Base-by-base conservation (phyloP, 2,329 filamentous ascomycete genomes). In the Colletotrichum cuscutae region DNA sequence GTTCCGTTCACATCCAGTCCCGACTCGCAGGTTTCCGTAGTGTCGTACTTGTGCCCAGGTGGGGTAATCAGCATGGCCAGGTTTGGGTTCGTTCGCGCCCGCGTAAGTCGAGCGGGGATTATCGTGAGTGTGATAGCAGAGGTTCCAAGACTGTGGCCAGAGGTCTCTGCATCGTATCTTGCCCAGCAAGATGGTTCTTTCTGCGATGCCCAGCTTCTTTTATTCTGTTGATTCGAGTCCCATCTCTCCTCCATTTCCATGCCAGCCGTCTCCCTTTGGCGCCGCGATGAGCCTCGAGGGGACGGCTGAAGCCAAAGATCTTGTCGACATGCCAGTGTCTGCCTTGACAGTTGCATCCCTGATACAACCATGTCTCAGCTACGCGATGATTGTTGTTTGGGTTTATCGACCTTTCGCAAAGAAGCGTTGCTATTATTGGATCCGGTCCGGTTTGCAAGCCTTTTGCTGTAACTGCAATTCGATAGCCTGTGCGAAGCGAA, bases 281-380 rank as follows among this genome's bases (percentile, higher is more conserved):
- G 26, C 56, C 30, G 53, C 32, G 12, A 46, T 15, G 15, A 9
- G 37, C 70, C 61, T 37, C 59, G 58, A 52, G 64, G 70, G 74
- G 73, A 65, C 64, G 71, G 73, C 68, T 74, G 77, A 64, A 74
- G 77, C 77, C 76, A 76, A 76, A 79, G 76, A 77, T 80, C 79
- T 80, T 82, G 81, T 83, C 79, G 82, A 84, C 85, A 86, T 73
- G 68, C 83, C 84, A 83, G 84, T 85, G 85, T 82, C 84, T 79
- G 79, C 80, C 77, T 78, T 79, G 77, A 74, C 74, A 76, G 76
- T 75, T 62, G 79, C 81, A 85, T 83, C 75, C 81, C 83, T 76
- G 84, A 84, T 85, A 83, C 79, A 42, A 73, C 77, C 75, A 75
- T 75, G 77, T 76, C 65, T 76, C 77, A 77, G 79, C 79, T 79